Evolutionary conservation across 2,329 filamentous ascomycete genomes (phyloP).

Genomic region (Diplodia intermedia): DNA sequence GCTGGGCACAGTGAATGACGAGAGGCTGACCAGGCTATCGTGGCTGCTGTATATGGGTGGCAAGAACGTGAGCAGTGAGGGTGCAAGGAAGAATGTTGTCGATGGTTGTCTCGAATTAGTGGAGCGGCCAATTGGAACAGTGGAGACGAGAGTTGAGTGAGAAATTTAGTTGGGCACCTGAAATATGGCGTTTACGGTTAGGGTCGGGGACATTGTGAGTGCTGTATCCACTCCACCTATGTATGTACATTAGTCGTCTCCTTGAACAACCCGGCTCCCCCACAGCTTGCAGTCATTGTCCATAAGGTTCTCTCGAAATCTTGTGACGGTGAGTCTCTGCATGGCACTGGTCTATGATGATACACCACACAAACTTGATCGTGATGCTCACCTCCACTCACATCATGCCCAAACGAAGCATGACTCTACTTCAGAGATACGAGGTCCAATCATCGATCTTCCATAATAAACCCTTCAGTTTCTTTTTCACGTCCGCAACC

Average conservation of each 20-base stretch:
- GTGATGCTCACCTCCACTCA: neutral
- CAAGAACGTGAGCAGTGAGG: conserved; percentile 83
- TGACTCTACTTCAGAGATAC: neutral
- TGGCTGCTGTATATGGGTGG: conserved; percentile 93
- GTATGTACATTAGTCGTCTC: neutral
- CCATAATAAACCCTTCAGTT: neutral
- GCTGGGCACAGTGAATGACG: conserved; percentile 77
- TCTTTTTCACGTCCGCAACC: neutral
- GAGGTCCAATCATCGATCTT: neutral
- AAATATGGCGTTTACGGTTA: conserved; percentile 7
- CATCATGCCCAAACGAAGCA: neutral
- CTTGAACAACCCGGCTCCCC: neutral
- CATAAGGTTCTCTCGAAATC: neutral
- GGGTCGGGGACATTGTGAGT: neutral
- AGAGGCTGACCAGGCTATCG: conserved; percentile 78
- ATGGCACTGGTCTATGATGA: neutral
- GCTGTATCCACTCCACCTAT: conserved; percentile 3
- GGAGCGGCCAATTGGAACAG: conserved; percentile 84
- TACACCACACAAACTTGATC: neutral
- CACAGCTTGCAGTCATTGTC: neutral
- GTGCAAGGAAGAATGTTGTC: conserved; percentile 79
- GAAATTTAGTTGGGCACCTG: neutral
- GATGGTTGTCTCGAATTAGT: conserved; percentile 89
- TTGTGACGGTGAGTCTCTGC: neutral
- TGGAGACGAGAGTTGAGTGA: conserved; percentile 75